Conservation (phyloP, 257 asterid genomes). For the Solanum piurae region DNA sequence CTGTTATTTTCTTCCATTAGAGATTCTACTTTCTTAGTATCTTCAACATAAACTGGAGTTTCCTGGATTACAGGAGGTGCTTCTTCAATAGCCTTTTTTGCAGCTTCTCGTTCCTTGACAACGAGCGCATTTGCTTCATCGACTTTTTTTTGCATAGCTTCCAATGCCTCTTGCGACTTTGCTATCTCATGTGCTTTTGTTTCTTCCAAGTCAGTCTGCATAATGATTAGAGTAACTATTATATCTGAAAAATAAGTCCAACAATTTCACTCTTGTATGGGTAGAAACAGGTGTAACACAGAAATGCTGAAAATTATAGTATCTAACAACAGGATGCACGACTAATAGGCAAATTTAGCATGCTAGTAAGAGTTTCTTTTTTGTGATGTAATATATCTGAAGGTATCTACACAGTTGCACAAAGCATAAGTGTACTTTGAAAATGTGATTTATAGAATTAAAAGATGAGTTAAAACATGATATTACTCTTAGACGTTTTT, state of each 20-base stretch:
- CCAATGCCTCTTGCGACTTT: constrained; percentile 57
- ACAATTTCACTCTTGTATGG: neutral
- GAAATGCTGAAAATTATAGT: neutral
- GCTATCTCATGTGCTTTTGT: constrained; percentile 65
- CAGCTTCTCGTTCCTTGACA: constrained; percentile 77
- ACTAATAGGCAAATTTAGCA: neutral
- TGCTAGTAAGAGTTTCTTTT: neutral
- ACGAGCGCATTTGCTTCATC: constrained; percentile 63
- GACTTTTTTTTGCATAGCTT: constrained; percentile 64
- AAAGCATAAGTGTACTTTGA: neutral
- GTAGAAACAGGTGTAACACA: neutral
- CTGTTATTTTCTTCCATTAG: constrained; percentile 55
- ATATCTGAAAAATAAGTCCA: neutral
- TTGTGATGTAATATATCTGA: neutral
- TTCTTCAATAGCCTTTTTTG: constrained; percentile 82
- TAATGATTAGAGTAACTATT: neutral
- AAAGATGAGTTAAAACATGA: neutral
- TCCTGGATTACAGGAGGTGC: constrained; percentile 95
- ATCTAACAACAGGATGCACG: neutral
- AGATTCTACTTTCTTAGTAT: constrained; percentile 67
- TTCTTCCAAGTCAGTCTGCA: constrained; percentile 93
- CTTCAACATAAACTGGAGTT: constrained; percentile 80
- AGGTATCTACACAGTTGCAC: neutral
- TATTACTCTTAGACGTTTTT: constrained; percentile 84
- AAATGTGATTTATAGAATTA: neutral